phyloP scores from a whole-genome alignment of 2,329 filamentous ascomycete genomes.

The Periconia sp. region DNA sequence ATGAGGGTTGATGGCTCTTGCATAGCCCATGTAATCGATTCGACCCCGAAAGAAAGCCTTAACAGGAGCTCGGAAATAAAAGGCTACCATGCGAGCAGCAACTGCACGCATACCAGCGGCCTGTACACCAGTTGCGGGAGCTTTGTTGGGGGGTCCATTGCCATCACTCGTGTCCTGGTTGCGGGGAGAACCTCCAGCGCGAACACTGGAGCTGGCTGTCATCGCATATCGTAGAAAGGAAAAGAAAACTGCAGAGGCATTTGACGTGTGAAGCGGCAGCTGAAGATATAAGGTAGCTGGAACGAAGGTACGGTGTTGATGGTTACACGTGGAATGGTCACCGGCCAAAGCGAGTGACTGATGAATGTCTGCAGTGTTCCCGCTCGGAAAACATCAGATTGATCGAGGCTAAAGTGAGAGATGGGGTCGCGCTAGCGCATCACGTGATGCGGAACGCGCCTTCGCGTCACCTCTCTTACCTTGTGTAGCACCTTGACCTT shows the following conservation, averaged over 20 bases:
- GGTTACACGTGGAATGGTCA: conserved; percentile 10
- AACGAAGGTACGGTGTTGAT: not conserved
- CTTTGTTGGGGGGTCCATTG: conserved; percentile 50
- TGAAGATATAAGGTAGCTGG: not conserved
- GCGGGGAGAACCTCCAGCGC: conserved; percentile 32
- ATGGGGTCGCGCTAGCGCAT: conserved; percentile 22
- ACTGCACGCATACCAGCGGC: conserved; percentile 82
- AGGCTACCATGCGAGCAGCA: conserved; percentile 80
- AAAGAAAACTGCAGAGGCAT: conserved; percentile 19
- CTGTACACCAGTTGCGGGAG: conserved; percentile 71
- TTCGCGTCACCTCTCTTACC: conserved; percentile 3
- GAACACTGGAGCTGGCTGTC: conserved; percentile 38
- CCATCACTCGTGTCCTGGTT: conserved; percentile 17
- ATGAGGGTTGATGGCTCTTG: conserved; percentile 63
- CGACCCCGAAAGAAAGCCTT: conserved; percentile 91
- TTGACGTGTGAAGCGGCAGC: conserved; percentile 4
- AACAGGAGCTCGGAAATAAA: conserved; percentile 87
- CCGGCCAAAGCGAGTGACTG: conserved; percentile 3
- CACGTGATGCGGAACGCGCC: conserved; percentile 6
- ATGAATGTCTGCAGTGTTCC: not conserved
- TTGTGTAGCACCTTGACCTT: conserved; percentile 5
- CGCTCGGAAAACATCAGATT: not conserved
- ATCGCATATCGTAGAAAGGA: conserved; percentile 36
- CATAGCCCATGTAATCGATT: conserved; percentile 77
- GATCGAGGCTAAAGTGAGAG: not conserved